Conservation (phyloP, 2,329 filamentous ascomycete genomes). For the Amylocarpus encephaloides region DNA sequence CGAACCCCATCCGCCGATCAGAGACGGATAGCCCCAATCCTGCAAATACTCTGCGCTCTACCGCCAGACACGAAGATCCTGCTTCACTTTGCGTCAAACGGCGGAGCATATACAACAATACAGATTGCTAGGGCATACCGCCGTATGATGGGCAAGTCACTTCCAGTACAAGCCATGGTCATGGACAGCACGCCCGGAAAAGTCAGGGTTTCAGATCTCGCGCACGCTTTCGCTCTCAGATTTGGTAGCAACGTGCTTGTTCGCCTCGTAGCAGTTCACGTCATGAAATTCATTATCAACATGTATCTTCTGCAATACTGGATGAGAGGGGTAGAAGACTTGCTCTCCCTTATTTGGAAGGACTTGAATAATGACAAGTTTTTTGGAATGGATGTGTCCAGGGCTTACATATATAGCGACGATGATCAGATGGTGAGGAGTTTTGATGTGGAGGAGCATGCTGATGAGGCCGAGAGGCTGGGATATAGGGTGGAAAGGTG, state of each 20-base stretch:
- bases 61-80: conserved; percentile 10
- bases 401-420: conserved; percentile 26
- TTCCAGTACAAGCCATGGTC: conserved; percentile 36
- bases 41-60: conserved; percentile 31
- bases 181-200: conserved; percentile 41
- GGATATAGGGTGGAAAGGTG: conserved; percentile 18
- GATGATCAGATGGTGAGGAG: conserved; percentile 23
- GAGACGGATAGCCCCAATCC: conserved; percentile 36
- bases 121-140: conserved; percentile 35
- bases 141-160: conserved; percentile 27
- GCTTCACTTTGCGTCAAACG: conserved; percentile 42
- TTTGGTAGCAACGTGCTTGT: conserved; percentile 22
- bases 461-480: conserved; percentile 17
- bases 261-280: conserved; percentile 25
- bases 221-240: conserved; percentile 20
- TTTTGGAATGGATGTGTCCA: conserved; percentile 14
- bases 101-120: conserved; percentile 37
- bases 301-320: conserved; percentile 7
- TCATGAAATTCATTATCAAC: conserved; percentile 25
- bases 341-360: conserved; percentile 11
- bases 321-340: conserved; percentile 11
- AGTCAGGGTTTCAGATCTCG: conserved; percentile 12
- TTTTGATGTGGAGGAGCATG: conserved; percentile 26
- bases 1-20: conserved; percentile 31
- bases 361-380: conserved; percentile 20